Evolutionary conservation across 2,329 filamentous ascomycete genomes (phyloP), one percentile per base, ranked within the genome.

Genomic region (Chrysosporium queenslandicum): DNA sequence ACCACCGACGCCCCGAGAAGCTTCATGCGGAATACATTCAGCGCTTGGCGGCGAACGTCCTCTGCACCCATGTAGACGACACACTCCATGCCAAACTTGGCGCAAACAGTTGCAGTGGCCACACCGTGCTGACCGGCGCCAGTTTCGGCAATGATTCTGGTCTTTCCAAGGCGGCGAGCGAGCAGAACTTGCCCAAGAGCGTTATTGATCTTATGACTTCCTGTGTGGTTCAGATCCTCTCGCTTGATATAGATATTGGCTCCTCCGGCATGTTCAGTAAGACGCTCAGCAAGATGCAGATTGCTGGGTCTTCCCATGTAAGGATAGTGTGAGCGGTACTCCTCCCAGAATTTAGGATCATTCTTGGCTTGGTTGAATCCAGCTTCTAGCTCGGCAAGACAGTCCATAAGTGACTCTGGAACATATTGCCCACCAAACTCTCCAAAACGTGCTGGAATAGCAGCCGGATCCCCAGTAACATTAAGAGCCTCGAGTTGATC

Each of bases 161-260:
- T 96, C 79, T 98, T 98, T 47, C 92, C 92, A 46, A 98, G 73
- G 56, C 88, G 78, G 61, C 79, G 79, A 1, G 92, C 92, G 36
- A 98, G 74, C 12, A 98, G 79, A 46, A 96, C 82, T 70, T 98
- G 92, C 1, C 92, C 92, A 7, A 98, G 76, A 0, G 92, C 92
- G 64, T 98, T 98, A 77, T 98, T 98, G 77, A 98, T 97, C 79
- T 98, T 98, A 78, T 98, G 92, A 57, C 87, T 94, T 59, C 92
- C 92, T 7, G 92, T 97, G 68, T 98, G 92, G 72, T 97, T 97
- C 53, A 97, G 76, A 67, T 98, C 92, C 72, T 98, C 92, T 62
- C 92, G 82, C 79, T 98, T 98, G 60, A 98, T 74, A 85, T 91
- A 98, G 74, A 98, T 94, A 65, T 89, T 94, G 46, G 92, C 91